Percentiles rank a stretch among this genome's conserved stretches.
Conservation (phyloP, 164 flowering plant genomes). For the Pachysandra terminalis region DNA sequence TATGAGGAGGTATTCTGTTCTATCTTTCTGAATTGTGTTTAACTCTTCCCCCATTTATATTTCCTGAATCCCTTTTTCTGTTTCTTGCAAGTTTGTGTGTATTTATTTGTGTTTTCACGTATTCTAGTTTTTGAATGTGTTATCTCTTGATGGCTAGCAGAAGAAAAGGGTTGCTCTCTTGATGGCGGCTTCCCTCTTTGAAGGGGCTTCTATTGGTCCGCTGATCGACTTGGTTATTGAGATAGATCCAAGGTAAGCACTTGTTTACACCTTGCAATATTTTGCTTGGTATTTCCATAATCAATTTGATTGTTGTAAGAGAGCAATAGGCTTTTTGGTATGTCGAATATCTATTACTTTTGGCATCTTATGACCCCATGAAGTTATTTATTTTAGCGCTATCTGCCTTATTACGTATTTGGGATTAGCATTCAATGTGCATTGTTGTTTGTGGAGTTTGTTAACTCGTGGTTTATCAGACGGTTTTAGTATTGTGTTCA, state of each 20-base stretch:
- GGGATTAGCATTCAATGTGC: no score
- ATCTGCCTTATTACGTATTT: no score
- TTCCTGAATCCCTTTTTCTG: not conserved
- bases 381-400: no score
- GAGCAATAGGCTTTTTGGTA: no score
- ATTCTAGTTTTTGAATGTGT: not conserved
- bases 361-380: no score
- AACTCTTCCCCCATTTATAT: not conserved
- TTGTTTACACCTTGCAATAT: not conserved
- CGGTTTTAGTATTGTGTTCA: no score
- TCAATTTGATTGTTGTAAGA: not conserved
- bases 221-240: constrained; percentile 62
- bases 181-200: constrained; percentile 59
- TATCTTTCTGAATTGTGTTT: no score
- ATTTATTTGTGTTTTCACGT: not conserved
- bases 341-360: no score
- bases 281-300: not conserved
- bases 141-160: constrained; percentile 33
- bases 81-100: not conserved
- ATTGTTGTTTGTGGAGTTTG: no score
- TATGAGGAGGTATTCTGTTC: constrained; percentile 52
- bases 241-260: constrained; percentile 63
- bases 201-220: constrained; percentile 91
- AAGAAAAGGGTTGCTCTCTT: constrained; percentile 56
- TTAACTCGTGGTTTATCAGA: no score